phyloP scores from a whole-genome alignment of 768 basidiomycete species.

The Panus rudis region DNA sequence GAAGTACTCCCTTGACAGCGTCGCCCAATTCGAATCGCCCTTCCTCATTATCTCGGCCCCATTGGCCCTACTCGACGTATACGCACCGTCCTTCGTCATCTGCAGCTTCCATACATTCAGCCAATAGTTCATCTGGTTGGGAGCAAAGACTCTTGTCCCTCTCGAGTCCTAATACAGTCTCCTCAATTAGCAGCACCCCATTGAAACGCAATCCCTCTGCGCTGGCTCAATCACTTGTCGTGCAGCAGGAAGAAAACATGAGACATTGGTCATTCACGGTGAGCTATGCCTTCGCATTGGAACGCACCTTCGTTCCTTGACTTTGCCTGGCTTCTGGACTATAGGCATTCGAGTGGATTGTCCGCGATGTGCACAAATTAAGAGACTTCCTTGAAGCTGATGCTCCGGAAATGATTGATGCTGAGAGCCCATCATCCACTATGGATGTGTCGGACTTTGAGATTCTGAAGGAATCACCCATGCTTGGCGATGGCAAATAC shows the following conservation, averaged over 20 bases:
- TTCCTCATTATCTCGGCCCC: slow-evolving; percentile 44
- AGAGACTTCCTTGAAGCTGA: slow-evolving; percentile 58
- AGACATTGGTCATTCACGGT: slow-evolving; percentile 64
- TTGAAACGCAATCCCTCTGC: slow-evolving; percentile 6
- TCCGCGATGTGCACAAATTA: slow-evolving; percentile 51
- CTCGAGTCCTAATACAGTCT: slow-evolving; percentile 16
- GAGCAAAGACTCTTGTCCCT: slow-evolving; percentile 22
- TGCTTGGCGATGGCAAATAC: slow-evolving; percentile 62
- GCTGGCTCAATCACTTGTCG: slow-evolving; percentile 10
- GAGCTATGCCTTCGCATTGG: slow-evolving; percentile 12
- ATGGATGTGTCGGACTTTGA: slow-evolving; percentile 44
- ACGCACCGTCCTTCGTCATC: slow-evolving; percentile 27
- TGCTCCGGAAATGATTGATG: slow-evolving; percentile 16
- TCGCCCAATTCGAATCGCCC: slow-evolving; percentile 38
- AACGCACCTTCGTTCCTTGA: not conserved
- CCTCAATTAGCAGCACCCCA: slow-evolving; percentile 11
- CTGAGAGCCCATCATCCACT: slow-evolving; percentile 20
- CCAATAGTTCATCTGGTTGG: slow-evolving; percentile 19
- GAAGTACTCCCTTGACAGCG: not conserved
- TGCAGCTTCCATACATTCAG: slow-evolving; percentile 23
- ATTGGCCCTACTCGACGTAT: slow-evolving; percentile 51
- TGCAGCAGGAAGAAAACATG: slow-evolving; percentile 38
- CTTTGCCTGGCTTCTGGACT: not conserved
- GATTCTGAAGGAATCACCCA: slow-evolving; percentile 55
- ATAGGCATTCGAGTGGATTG: slow-evolving; percentile 70